Percentiles rank a stretch among this genome's conserved stretches.
These are phyloP conservation scores for Pestalotiopsis sp. DNA, from an alignment of 2,329 filamentous ascomycete species.

Conservation along the genomic window DNA sequence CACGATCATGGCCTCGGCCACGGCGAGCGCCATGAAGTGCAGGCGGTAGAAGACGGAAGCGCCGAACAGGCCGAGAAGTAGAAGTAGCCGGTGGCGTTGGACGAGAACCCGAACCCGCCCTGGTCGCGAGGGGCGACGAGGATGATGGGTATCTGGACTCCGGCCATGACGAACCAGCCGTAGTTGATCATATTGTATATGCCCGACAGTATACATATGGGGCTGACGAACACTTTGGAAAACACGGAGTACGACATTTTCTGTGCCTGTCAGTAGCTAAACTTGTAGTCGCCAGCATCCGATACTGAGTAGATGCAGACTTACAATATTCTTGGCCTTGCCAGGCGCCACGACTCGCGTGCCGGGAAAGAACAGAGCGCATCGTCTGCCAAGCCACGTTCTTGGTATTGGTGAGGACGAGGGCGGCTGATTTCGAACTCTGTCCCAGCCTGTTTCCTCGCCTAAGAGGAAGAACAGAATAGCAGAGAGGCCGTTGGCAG, in stretches of 20 bases:
- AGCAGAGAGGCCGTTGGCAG: background rate
- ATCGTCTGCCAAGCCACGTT: background rate
- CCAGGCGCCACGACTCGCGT: background rate
- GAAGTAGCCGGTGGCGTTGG: background rate
- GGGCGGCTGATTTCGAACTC: background rate
- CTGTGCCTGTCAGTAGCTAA: background rate
- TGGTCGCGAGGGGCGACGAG: background rate
- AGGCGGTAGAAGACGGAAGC: background rate
- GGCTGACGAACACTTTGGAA: background rate
- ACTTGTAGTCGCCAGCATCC: background rate
- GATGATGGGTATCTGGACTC: background rate
- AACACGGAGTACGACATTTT: background rate
- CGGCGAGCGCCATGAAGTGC: constrained; percentile 2
- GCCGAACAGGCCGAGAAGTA: background rate
- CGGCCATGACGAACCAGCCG: background rate
- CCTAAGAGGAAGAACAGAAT: background rate
- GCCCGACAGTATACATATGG: background rate
- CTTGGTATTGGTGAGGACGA: background rate
- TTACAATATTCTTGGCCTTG: background rate
- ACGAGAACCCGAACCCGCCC: background rate
- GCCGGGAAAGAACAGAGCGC: background rate
- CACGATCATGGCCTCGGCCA: background rate
- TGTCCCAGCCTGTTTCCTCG: background rate
- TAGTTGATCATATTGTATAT: background rate
- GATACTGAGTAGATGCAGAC: background rate